phyloP scores from a whole-genome alignment of 371 early-diverging fungal species.

The Rhizopus arrhizus region DNA sequence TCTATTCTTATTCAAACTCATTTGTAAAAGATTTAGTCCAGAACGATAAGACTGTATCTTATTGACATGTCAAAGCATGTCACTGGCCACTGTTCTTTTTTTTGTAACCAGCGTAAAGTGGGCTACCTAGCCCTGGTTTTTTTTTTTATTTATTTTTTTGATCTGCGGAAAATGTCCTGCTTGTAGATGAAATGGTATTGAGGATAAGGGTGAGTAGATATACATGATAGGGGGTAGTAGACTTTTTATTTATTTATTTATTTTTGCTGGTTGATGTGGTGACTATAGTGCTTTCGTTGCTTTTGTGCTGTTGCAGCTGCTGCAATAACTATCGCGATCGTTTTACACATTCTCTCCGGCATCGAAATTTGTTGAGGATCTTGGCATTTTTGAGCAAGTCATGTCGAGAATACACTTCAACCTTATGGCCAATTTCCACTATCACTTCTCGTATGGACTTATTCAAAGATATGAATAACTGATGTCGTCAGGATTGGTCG shows the following conservation, averaged over 20 bases:
- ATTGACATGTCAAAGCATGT: no score
- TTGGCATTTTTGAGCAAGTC: conserved; percentile 32
- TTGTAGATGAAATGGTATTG: conserved; percentile 22
- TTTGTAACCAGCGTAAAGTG: conserved; percentile 18
- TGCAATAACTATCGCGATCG: conserved; percentile 25
- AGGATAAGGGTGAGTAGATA: conserved; percentile 21
- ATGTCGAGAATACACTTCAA: conserved; percentile 35
- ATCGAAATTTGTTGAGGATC: conserved; percentile 29
- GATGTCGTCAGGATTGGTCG: conserved; percentile 32
- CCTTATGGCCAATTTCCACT: conserved; percentile 32
- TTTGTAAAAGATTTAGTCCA: no score
- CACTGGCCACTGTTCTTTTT: conserved; percentile 15
- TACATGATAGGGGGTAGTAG: conserved; percentile 12
- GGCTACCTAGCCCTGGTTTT: conserved; percentile 17
- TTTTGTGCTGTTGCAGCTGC: conserved; percentile 11
- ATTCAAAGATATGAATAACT: conserved; percentile 32
- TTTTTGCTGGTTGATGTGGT: conserved; percentile 23
- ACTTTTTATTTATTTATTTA: conserved; percentile 18
- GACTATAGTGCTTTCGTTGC: no score
- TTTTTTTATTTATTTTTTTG: conserved; percentile 15
- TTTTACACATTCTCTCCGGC: conserved; percentile 28
- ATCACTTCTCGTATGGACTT: conserved; percentile 33
- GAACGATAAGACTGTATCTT: no score
- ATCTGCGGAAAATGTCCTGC: conserved; percentile 18
- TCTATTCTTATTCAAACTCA: no score